phyloP scores from a whole-genome alignment of 2,329 filamentous ascomycete genomes.

The Penicillium sp. region DNA sequence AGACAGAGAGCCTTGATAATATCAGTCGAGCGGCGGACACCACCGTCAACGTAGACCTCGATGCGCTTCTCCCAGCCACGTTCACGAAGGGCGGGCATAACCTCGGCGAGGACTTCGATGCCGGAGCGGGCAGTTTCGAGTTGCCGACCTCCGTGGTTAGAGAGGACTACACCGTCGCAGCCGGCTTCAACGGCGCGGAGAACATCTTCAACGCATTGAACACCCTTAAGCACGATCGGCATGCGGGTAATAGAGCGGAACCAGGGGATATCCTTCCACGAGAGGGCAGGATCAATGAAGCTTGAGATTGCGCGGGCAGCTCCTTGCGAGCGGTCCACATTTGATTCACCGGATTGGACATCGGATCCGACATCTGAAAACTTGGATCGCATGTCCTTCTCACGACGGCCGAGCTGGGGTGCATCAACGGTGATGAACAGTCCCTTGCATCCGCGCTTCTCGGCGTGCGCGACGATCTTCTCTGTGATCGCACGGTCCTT shows the following conservation, averaged over 20 bases:
- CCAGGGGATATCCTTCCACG: conserved; percentile 94
- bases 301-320: conserved; percentile 91
- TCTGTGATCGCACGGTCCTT: conserved; percentile 89
- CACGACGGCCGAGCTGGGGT: conserved; percentile 87
- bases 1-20: conserved; percentile 94
- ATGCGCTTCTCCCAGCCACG: conserved; percentile 72
- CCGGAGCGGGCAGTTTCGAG: conserved; percentile 88
- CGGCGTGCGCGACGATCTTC: conserved; percentile 87
- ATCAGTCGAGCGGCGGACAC: conserved; percentile 85
- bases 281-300: conserved; percentile 93
- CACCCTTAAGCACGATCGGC: conserved; percentile 94
- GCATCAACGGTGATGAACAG: conserved; percentile 99
- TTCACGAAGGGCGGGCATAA: conserved; percentile 80
- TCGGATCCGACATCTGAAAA: conserved; percentile 80
- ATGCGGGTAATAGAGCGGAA: conserved; percentile 87
- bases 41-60: conserved; percentile 89
- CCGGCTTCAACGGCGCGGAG: conserved; percentile 79
- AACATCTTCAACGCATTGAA: conserved; percentile 94
- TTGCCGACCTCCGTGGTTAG: conserved; percentile 93
- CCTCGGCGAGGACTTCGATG: conserved; percentile 88
- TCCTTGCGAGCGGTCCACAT: conserved; percentile 83
- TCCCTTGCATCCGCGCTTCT: conserved; percentile 86
- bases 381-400: conserved; percentile 97
- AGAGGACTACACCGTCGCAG: conserved; percentile 86
- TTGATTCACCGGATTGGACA: conserved; percentile 70